Conservation (phyloP, 768 basidiomycete species). For the Amanita rimosa region DNA sequence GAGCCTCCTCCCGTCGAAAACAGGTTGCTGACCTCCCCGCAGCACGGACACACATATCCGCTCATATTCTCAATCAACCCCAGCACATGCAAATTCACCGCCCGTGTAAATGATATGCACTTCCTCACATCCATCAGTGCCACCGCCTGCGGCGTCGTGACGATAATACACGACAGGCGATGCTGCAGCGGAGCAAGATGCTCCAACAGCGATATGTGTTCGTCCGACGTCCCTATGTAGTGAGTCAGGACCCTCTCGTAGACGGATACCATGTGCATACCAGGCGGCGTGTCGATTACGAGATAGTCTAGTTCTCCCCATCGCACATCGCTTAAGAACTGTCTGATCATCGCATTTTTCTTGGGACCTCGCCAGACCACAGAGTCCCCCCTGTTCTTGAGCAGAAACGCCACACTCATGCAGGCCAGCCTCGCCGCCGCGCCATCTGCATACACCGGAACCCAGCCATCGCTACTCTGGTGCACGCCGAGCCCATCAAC, state of each 20-base stretch:
- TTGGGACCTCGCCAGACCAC: conserved; percentile 99
- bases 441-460: conserved; percentile 93
- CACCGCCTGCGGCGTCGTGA: conserved; percentile 96
- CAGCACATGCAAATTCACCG: conserved; percentile 76
- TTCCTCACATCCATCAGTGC: conserved; percentile 94
- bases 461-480: conserved; percentile 94
- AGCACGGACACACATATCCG: conserved; percentile 96
- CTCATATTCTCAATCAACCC: conserved; percentile 99
- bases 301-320: conserved; percentile 94
- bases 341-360: conserved; percentile 97
- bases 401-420: conserved; percentile 95
- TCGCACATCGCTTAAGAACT: conserved; percentile 88
- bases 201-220: conserved; percentile 91
- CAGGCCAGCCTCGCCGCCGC: conserved; percentile 64
- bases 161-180: conserved; percentile 75
- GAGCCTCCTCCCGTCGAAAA: conserved; percentile 92
- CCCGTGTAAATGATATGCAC: conserved; percentile 89
- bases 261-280: conserved; percentile 32
- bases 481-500: conserved; percentile 81
- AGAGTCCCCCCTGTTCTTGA: conserved; percentile 84
- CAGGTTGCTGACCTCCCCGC: conserved; percentile 88
- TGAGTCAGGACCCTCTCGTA: conserved; percentile 8
- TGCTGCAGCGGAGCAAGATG: conserved; percentile 80
- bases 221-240: conserved; percentile 86
- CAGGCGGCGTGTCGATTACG: conserved; percentile 93